phyloP scores from a whole-genome alignment of 2,329 filamentous ascomycete species.

The Diaporthe eres region DNA sequence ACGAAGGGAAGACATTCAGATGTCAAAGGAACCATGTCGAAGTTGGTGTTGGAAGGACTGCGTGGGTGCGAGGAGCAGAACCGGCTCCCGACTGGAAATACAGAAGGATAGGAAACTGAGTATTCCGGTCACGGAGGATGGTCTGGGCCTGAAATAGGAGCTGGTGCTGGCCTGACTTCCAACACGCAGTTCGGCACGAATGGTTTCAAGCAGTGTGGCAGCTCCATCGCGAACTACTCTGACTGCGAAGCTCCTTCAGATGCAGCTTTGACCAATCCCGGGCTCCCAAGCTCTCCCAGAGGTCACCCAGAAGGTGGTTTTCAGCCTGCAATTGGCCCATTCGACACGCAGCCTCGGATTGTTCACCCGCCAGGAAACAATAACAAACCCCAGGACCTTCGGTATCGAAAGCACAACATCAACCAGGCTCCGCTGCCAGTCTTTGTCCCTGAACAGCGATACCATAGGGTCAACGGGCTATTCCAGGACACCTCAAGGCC shows the following conservation, averaged over 20 bases:
- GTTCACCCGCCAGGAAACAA: conserved; percentile 39
- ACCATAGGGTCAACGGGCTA: conserved; percentile 52
- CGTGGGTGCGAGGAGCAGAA: conserved; percentile 9
- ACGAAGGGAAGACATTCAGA: not conserved
- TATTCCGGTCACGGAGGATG: conserved; percentile 34
- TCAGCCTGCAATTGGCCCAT: not conserved
- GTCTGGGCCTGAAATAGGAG: conserved; percentile 30
- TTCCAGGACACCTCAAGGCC: conserved; percentile 44
- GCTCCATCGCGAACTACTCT: conserved; percentile 45
- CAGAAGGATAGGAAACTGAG: conserved; percentile 40
- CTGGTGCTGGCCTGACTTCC: conserved; percentile 26
- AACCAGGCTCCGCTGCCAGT: conserved; percentile 40
- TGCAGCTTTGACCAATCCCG: not conserved
- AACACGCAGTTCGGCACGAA: not conserved
- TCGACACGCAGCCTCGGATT: conserved; percentile 14
- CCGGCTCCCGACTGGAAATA: conserved; percentile 37
- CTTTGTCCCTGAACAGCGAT: conserved; percentile 49
- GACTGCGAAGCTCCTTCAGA: conserved; percentile 43
- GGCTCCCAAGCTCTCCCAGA: not conserved
- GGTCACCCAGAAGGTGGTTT: not conserved
- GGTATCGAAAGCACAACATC: conserved; percentile 37
- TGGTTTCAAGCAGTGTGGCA: conserved; percentile 38
- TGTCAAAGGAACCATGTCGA: not conserved
- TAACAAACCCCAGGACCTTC: conserved; percentile 42
- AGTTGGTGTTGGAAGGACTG: not conserved